Conservation (phyloP, 352 stramenopile genomes). For the Globisporangium radiosum region DNA sequence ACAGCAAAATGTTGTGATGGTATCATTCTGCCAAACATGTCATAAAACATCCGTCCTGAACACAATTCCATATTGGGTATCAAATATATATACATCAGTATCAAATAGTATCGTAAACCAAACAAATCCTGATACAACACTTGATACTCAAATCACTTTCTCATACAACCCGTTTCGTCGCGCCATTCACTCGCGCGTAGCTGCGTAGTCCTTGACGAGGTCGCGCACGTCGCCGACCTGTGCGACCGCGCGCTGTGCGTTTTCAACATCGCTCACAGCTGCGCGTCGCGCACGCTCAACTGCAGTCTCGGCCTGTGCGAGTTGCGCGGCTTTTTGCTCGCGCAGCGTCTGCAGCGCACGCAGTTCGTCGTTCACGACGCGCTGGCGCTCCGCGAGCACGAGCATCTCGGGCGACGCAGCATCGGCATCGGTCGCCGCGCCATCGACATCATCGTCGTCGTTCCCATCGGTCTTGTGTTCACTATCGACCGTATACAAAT, state of each 20-base stretch:
- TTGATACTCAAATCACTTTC: too few relatives aligned
- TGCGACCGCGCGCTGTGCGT: constrained; percentile 2
- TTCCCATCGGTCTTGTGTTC: constrained; percentile 3
- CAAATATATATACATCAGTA: too few relatives aligned
- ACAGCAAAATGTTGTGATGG: too few relatives aligned
- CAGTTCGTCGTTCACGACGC: constrained; percentile 5
- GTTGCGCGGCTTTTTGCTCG: not conserved
- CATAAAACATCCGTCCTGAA: too few relatives aligned
- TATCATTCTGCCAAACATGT: too few relatives aligned
- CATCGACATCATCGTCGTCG: not conserved
- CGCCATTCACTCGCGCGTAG: too few relatives aligned
- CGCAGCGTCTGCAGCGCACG: not conserved
- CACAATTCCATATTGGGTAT: too few relatives aligned
- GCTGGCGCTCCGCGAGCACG: constrained; percentile 5
- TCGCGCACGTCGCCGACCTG: constrained; percentile 2
- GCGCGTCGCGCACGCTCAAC: constrained; percentile 3
- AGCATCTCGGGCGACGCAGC: constrained; percentile 4
- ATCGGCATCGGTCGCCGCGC: not conserved
- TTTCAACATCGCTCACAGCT: constrained; percentile 3
- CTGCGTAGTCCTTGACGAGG: constrained; percentile 4
- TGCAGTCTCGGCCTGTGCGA: not conserved
- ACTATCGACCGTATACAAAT: not conserved
- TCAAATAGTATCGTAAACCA: too few relatives aligned
- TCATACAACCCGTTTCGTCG: too few relatives aligned
- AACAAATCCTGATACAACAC: too few relatives aligned